Evolutionary conservation across 805 yeast genomes (phyloP), one percentile per base, ranked within the genome.

Genomic region (Candida manassasensis): DNA sequence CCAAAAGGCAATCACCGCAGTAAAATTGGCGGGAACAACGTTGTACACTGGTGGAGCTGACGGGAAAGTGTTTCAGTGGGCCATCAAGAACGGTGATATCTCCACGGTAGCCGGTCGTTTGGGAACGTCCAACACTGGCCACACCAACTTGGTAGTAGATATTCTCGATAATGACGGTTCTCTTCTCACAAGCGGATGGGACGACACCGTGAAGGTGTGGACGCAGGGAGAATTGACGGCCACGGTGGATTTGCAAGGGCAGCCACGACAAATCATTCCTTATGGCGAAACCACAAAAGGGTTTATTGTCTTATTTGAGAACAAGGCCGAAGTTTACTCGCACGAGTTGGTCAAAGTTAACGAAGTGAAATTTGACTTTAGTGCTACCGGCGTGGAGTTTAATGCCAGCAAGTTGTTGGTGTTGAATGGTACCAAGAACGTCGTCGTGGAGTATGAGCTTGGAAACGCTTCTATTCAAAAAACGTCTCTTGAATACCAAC

Each of bases 131-230:
- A 71, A 71, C 10, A 53, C 57, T 2, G 60, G 62, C 2, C 97
- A 89, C 57, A 52, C 73, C 1, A 87, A 88, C 45, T 72, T 81
- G 42, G 72, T 90, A 29, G 77, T 75, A 21, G 79, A 80, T 2
- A 71, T 74, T 12, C 41, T 57, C 12, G 36, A 24, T 24, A n/a
- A 24, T 46, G 17, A 50, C 46, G 49, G 52, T 9, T 56, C 53
- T 1, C 9, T 60, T 5, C 49, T 77, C 13, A 69, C 87, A n/a
- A 67, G 77, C 14, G 94, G 89, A 3, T 93, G 97, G 97, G 98
- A 90, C 59, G 95, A 86, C 52, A 75, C 75, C 10, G 49, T 88
- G 30, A 75, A 73, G 50, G 28, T 53, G 11, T 61, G 69, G 67
- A 40, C 49, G 10, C 41, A 41, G n/a, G 46, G 39, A 10, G 35